Base-by-base conservation (phyloP, 2,329 filamentous ascomycete genomes). In the Zasmidium cellare region DNA sequence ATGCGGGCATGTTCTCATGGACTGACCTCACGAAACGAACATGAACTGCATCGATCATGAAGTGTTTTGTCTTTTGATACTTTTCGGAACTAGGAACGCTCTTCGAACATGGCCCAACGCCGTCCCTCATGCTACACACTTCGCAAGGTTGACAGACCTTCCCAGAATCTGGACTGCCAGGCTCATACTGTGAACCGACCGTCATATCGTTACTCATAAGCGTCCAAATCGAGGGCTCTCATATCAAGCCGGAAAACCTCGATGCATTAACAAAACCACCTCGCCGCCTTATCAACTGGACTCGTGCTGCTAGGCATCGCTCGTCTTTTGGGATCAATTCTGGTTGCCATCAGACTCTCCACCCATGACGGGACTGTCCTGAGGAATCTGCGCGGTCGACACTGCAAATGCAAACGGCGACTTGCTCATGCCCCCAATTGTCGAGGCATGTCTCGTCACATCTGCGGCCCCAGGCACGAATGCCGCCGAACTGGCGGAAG, bases 401-500 rank as follows among this genome's bases (percentile, higher is more conserved):
- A 11, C 11, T 28, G 25, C 5, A 28, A 28, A 41, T 9, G 35
- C 12, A n/a, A 18, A 16, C n/a, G 35, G 35, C 35, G 11, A 18
- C 35, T 41, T 6, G 3, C 6, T 18, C 12, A 41, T 41, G 12
- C 16, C 35, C 7, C 12, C n/a, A 14, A 14, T n/a, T n/a, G 16
- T 16, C n/a, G 35, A 18, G 7, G 12, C 16, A n/a, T 41, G n/a
- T 41, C 35, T 3, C 35, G 16, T 41, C 35, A 14, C 5, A 14
- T 41, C 12, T 41, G 35, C 3, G 12, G 31, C 38, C 23, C 18
- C 3, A 16, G 50, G 50, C 20, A 18, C 9, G 19, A 52, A 24
- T 7, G 11, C 50, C 50, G 45, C 45, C n/a, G 31, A n/a, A 16
- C 55, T 56, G 18, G 49, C 51, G 25, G 53, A 9, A 2, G 60